A percentile compares a stretch with the other conserved stretches of the same genome.
Conservation (phyloP, 768 basidiomycete genomes). For the Lepiota brunneoincarnata region DNA sequence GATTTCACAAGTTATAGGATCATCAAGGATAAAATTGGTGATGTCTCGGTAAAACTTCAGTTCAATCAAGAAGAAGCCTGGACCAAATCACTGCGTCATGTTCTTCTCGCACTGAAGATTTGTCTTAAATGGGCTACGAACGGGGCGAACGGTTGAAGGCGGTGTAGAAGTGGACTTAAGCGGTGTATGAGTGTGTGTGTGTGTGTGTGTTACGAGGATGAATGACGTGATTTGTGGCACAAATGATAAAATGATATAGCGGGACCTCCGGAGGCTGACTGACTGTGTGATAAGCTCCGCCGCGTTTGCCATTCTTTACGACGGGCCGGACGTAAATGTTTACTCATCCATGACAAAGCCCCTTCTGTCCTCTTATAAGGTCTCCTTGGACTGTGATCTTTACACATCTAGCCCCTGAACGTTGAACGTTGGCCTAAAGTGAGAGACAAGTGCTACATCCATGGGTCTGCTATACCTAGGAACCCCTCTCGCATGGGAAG, state of each 20-base stretch:
- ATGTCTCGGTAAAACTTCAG: constrained; percentile 90
- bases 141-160: constrained; percentile 57
- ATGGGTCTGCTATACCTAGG: constrained; percentile 96
- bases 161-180: not conserved
- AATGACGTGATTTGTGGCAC: constrained; percentile 24
- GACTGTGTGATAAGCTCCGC: not conserved
- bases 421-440: not conserved
- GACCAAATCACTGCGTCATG: constrained; percentile 91
- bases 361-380: not conserved
- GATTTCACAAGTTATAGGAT: constrained; percentile 48
- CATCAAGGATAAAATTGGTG: constrained; percentile 92
- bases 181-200: not conserved
- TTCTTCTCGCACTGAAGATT: constrained; percentile 85
- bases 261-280: not conserved
- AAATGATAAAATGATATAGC: constrained; percentile 12
- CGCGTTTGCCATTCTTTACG: not conserved
- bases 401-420: not conserved
- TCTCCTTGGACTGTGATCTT: not conserved
- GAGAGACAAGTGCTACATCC: constrained; percentile 2
- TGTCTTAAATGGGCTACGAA: constrained; percentile 85
- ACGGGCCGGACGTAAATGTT: constrained; percentile 20
- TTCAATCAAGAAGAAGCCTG: constrained; percentile 95
- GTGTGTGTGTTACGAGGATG: not conserved
- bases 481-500: constrained; percentile 89
- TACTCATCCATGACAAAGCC: constrained; percentile 12